Conservation (phyloP, 208 protist species). For the Leishmania major region DNA sequence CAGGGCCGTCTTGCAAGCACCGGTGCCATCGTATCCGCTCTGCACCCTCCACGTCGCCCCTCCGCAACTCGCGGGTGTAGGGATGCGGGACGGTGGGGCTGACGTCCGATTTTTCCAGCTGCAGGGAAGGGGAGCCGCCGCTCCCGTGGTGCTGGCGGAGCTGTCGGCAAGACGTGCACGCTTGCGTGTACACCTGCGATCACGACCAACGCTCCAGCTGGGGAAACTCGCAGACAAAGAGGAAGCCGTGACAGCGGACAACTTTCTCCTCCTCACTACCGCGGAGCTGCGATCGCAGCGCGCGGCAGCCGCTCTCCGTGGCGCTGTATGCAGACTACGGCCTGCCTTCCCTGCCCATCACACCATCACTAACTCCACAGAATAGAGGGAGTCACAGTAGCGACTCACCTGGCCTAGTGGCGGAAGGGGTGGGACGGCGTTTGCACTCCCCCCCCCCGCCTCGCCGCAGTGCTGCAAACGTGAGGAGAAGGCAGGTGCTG, state of each 20-base stretch:
- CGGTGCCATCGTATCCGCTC: conserved; percentile 30
- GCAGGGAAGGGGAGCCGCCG: conserved; percentile 39
- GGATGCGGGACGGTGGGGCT: too few species aligned
- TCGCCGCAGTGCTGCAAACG: background rate
- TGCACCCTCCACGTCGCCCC: background rate
- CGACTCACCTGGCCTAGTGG: background rate
- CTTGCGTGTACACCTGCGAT: background rate
- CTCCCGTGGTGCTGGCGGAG: conserved; percentile 21
- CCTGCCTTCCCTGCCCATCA: background rate
- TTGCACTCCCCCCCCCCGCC: background rate
- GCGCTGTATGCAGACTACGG: conserved; percentile 10
- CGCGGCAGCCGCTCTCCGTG: conserved; percentile 2
- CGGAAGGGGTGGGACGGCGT: background rate
- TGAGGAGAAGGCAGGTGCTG: conserved; percentile 2
- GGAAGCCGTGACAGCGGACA: background rate
- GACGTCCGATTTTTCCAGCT: too few species aligned
- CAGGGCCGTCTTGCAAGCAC: conserved; percentile 34
- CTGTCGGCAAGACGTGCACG: background rate
- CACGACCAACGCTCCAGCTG: background rate
- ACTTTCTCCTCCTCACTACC: background rate
- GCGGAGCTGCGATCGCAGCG: background rate
- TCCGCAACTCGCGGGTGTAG: too few species aligned
- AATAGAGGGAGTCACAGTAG: background rate
- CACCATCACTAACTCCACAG: background rate
- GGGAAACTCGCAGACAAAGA: background rate